Conservation (phyloP, 768 basidiomycete genomes). For the Omphalotus guepiniiformis region DNA sequence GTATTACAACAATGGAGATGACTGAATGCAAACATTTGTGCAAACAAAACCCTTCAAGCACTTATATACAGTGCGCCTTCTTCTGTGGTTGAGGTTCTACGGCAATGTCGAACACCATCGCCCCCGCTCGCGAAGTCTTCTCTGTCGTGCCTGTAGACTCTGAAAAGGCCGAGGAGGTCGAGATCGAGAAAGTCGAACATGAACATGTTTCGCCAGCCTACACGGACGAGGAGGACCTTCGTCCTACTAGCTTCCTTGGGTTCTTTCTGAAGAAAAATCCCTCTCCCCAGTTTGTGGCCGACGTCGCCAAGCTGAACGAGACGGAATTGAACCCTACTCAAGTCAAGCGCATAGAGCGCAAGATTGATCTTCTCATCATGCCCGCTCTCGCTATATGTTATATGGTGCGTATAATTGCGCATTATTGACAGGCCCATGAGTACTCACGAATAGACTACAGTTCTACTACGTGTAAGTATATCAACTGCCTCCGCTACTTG, state of each 20-base stretch:
- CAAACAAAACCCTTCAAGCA: too few relatives aligned
- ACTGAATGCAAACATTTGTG: too few relatives aligned
- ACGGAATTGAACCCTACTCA: conserved; percentile 14
- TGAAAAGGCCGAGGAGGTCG: conserved; percentile 14
- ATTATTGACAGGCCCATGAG: neutral
- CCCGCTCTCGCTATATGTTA: conserved; percentile 18
- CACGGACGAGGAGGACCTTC: conserved; percentile 5
- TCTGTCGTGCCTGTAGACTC: neutral
- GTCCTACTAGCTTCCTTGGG: conserved; percentile 9
- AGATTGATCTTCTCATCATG: conserved; percentile 17
- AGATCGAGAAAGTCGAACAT: conserved; percentile 10
- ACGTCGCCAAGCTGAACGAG: conserved; percentile 16
- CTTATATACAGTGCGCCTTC: too few relatives aligned
- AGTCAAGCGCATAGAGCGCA: conserved; percentile 18
- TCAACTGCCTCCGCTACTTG: neutral
- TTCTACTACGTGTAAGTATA: conserved; percentile 21
- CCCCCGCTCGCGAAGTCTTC: too few relatives aligned
- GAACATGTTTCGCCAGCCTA: neutral
- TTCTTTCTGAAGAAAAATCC: conserved; percentile 19
- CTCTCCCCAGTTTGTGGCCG: conserved; percentile 16
- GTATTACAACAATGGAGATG: too few relatives aligned
- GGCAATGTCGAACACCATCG: too few relatives aligned
- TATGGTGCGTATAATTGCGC: conserved; percentile 10
- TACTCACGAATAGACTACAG: conserved; percentile 6
- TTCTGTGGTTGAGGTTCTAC: too few relatives aligned